Conservation (phyloP, 2,329 filamentous ascomycete genomes). For the Penicillium italicum region DNA sequence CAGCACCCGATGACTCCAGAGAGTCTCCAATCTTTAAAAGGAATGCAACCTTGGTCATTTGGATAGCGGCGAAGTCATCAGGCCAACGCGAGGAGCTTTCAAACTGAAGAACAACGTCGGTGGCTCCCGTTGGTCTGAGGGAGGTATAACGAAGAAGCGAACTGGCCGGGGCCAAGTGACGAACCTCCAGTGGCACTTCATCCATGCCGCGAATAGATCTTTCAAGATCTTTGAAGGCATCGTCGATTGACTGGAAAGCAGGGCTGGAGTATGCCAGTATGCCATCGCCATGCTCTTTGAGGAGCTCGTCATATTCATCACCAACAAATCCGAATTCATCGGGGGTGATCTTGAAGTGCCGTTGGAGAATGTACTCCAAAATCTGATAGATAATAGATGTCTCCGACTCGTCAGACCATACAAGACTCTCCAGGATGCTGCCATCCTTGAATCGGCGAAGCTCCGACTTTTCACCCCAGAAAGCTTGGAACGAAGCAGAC, state of each 20-base stretch:
- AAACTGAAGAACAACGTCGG: slow-evolving; percentile 82
- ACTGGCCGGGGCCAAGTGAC: slow-evolving; percentile 71
- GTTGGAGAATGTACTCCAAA: slow-evolving; percentile 63
- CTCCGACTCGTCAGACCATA: slow-evolving; percentile 68
- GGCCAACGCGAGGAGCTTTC: slow-evolving; percentile 93
- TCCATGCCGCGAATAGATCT: slow-evolving; percentile 72
- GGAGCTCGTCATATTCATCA: slow-evolving; percentile 46
- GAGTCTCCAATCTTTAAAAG: slow-evolving; percentile 69
- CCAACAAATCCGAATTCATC: slow-evolving; percentile 54
- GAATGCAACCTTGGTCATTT: slow-evolving; percentile 90
- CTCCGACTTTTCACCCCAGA: slow-evolving; percentile 94
- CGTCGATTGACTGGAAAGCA: slow-evolving; percentile 64
- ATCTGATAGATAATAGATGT: slow-evolving; percentile 75
- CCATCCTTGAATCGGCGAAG: slow-evolving; percentile 93
- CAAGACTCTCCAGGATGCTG: slow-evolving; percentile 84
- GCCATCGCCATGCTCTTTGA: slow-evolving; percentile 31
- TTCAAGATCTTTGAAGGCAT: slow-evolving; percentile 70
- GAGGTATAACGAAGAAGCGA: slow-evolving; percentile 70
- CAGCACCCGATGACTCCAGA: slow-evolving; percentile 59
- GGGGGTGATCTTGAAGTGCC: slow-evolving; percentile 62
- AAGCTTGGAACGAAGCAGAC: slow-evolving; percentile 75
- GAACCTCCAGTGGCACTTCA: slow-evolving; percentile 80
- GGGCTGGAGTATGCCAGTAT: slow-evolving; percentile 43
- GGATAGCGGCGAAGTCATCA: slow-evolving; percentile 83
- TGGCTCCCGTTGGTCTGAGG: slow-evolving; percentile 47